phyloP scores from a whole-genome alignment of 129 eudicot species.

The Centrapalus pauciflorus region DNA sequence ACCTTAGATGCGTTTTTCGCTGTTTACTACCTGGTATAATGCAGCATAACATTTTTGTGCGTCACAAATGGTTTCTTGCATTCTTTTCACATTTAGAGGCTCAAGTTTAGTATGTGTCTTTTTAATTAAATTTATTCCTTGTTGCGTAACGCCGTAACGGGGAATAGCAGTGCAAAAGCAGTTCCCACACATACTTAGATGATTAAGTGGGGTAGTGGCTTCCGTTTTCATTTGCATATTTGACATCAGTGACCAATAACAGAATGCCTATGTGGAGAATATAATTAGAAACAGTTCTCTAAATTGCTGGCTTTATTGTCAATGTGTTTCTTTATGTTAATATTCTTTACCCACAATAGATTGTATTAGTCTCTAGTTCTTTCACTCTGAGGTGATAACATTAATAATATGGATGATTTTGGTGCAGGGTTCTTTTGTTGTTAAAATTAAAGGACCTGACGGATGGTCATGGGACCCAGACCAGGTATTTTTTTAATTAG shows the following conservation, averaged over 20 bases:
- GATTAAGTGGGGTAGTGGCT: constrained; percentile 1
- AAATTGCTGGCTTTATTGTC: constrained; percentile 6
- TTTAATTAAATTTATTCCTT: not conserved
- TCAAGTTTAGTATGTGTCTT: not conserved
- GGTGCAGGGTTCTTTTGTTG: constrained; percentile 86
- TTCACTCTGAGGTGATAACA: constrained; percentile 13
- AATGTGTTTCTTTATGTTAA: not conserved
- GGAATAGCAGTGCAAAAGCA: not conserved
- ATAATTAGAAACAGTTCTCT: not conserved
- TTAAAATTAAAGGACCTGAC: constrained; percentile 89
- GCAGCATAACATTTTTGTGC: not conserved
- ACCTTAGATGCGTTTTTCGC: too few species aligned
- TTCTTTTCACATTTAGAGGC: constrained; percentile 6
- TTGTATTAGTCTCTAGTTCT: constrained; percentile 4
- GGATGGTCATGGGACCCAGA: constrained; percentile 97
- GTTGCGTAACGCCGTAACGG: not conserved
- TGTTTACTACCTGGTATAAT: not conserved
- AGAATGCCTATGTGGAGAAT: constrained; percentile 4
- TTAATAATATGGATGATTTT: not conserved
- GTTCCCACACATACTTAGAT: not conserved
- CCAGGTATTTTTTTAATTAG: constrained; percentile 50
- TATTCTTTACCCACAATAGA: not conserved
- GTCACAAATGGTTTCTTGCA: not conserved
- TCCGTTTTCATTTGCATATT: constrained; percentile 4
- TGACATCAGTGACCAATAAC: not conserved